phyloP scores from a whole-genome alignment of 2,329 filamentous ascomycete species.

The Rutstroemia sydowiana region DNA sequence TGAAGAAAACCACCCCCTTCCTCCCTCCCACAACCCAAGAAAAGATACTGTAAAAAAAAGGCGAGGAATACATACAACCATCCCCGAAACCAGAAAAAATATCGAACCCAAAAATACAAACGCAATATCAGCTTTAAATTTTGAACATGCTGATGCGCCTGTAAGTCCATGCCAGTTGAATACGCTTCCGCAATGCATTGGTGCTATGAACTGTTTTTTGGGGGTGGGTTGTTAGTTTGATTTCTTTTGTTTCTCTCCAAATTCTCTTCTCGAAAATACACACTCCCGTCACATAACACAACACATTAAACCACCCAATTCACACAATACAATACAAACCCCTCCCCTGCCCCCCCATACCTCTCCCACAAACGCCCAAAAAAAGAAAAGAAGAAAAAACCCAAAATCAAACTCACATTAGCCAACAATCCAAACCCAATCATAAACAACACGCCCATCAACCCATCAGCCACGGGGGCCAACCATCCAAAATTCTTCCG shows the following conservation, averaged over 20 bases:
- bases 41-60: conserved; percentile 45
- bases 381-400: neutral
- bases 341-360: neutral
- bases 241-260: neutral
- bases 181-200: conserved; percentile 71
- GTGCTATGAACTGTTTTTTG: conserved; percentile 49
- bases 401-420: neutral
- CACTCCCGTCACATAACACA: no score
- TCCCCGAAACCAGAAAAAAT: conserved; percentile 20
- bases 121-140: conserved; percentile 53
- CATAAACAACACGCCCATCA: conserved; percentile 59
- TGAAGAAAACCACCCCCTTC: no score
- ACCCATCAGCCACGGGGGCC: conserved; percentile 62
- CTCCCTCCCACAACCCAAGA: no score
- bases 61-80: conserved; percentile 28
- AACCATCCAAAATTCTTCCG: conserved; percentile 58
- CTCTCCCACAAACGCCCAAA: neutral
- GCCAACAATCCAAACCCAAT: conserved; percentile 39
- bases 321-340: neutral
- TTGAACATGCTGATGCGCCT: conserved; percentile 62
- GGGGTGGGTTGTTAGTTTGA: neutral
- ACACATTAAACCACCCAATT: no score
- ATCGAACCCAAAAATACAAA: conserved; percentile 22
- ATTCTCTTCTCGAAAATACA: neutral
- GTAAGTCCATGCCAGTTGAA: conserved; percentile 81